phyloP scores from a whole-genome alignment of 805 yeast genomes.

The Tetrapisispora fleetii region DNA sequence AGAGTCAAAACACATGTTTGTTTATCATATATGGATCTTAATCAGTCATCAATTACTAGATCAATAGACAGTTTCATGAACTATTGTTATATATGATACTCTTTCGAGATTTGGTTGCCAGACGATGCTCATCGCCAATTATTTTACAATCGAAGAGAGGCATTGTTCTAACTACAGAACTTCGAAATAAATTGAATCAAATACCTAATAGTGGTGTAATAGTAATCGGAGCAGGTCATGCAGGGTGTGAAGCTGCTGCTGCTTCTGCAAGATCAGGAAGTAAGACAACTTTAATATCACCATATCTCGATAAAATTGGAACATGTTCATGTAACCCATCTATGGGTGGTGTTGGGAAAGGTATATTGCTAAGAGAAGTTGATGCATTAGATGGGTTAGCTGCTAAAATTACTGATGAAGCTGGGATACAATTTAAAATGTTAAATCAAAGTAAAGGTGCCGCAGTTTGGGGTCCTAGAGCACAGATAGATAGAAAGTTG shows the following conservation, averaged over 20 bases:
- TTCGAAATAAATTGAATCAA: constrained; percentile 4
- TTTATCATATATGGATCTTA: too few species aligned
- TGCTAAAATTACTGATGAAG: constrained; percentile 74
- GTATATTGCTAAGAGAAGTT: constrained; percentile 81
- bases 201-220: constrained; percentile 39
- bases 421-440: constrained; percentile 87
- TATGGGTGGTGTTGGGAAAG: constrained; percentile 98
- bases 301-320: constrained; percentile 65
- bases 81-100: background rate
- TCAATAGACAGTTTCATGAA: background rate
- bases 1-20: too few species aligned
- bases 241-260: constrained; percentile 96
- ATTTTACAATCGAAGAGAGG: background rate
- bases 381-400: constrained; percentile 96
- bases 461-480: constrained; percentile 99
- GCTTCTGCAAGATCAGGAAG: constrained; percentile 84
- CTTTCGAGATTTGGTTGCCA: background rate
- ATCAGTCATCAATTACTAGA: background rate
- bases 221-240: constrained; percentile 97
- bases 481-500: constrained; percentile 83
- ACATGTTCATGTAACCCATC: constrained; percentile 96
- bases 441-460: constrained; percentile 75
- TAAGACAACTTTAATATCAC: constrained; percentile 52
- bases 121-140: background rate
- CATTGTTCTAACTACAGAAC: constrained; percentile 8